Base-by-base conservation (phyloP, 2,329 filamentous ascomycete genomes). In the Thielaviopsis ethacetica region DNA sequence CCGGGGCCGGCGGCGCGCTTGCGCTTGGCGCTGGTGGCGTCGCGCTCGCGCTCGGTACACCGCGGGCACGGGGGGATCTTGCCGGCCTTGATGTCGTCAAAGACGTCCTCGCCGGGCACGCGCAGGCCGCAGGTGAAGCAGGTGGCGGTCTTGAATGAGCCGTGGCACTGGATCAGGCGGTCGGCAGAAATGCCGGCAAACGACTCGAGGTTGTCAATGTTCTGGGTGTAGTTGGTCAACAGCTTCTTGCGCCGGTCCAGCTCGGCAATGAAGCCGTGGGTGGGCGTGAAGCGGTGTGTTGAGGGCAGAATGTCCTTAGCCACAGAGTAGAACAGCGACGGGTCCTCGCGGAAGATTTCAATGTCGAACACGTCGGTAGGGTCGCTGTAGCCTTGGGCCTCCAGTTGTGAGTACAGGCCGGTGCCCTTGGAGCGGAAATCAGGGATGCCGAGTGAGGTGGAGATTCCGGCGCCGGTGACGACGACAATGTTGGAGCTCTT, bases 321-420 rank as follows among this genome's bases (percentile, higher is more conserved):
- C 53, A 96, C 82, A 1, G 83, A 85, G 75, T 94, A 98, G 75
- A 98, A 98, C 63, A 91, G 87, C 63, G 77, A 80, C 1, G 93
- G 93, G 67, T 97, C 87, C 54, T 91, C 80, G 65, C 83, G 83
- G 71, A 98, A 98, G 64, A 91, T 78, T 57, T 82, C 72, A 63
- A 97, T 93, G 71, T 95, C 89, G 67, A 98, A 98, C 26, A 97
- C 90, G 67, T 97, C 90, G 68, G 97, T 91, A 1, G 91, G 91
- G 66, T 96, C 91, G 63, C 75, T 82, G 62, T 85, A 73, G 6
- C 89, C 90, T 62, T 93, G 79, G 66, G 88, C 82, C 65, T 81
- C 83, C 56, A 97, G 76, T 68, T 90, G 85, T 53, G 89, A 85
- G 72, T 97, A 97, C 59, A 97, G 84, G 55, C 91, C 91, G 1